Evolutionary conservation across 2,329 filamentous ascomycete species (phyloP), one percentile per base, ranked within the genome.

Genomic region (Aspergillus candidus): DNA sequence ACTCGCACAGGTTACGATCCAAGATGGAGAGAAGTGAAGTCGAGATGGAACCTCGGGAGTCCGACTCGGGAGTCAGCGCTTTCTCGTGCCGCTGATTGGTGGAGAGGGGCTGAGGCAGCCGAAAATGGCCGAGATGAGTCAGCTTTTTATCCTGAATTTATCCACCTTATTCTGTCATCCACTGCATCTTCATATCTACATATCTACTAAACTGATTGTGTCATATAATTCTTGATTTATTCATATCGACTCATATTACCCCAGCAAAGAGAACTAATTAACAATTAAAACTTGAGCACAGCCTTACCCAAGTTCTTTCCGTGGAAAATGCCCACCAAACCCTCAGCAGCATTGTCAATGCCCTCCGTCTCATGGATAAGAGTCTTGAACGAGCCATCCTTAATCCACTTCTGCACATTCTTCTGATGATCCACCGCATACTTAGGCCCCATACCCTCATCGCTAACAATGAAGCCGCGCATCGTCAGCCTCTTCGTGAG

Each of bases 291-390:
- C 73, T 87, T 85, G 57, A 93, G 59, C 15, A 93, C 78, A 12
- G 87, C 85, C 78, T 94, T 94, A 55, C 88, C 88, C 68, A 89
- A 86, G 72, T 94, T 94, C 67, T 85, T 77, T 38, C 88, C 88
- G 58, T 78, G 65, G 43, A 93, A 74, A 72, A 94, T 82, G 11
- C 81, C 85, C 11, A 91, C 67, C 48, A 94, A 74, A 0, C 84
- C 88, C 44, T 89, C 78, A 5, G 80, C 72, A 1, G 83, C 83
- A 49, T 86, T 82, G 49, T 94, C 88, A 47, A 94, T 89, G 14
- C 88, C 87, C 42, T 83, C 74, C 0, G 83, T 88, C 46, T 86
- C 71, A 56, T 77, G 72, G 49, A 84, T 72, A 68, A 83, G 81
- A 39, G 80, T 76, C 73, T 86, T 86, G 72, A 94, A 78, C 4